Evolutionary conservation across 495 filamentous ascomycete genomes (phyloP).

Genomic region (Annulohypoxylon nitens): DNA sequence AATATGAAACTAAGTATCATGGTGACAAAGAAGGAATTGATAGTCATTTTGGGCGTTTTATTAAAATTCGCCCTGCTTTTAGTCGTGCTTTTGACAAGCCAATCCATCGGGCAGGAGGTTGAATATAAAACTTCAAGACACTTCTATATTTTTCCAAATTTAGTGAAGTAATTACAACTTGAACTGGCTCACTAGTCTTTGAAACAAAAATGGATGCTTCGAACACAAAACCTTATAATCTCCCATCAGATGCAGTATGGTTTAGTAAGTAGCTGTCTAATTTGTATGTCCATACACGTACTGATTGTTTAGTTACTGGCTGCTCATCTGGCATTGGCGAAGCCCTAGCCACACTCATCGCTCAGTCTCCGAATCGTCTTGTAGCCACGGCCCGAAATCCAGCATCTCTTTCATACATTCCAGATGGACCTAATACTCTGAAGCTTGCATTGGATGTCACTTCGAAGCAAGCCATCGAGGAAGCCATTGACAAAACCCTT

Average conservation of each 20-base stretch:
- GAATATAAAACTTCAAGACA: background rate
- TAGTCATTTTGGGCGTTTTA: background rate
- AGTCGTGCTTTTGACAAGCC: background rate
- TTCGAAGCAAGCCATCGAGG: constrained; percentile 54
- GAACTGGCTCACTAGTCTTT: too few species aligned
- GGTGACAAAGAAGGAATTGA: background rate
- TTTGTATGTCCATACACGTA: background rate
- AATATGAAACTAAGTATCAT: background rate
- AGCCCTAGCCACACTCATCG: constrained; percentile 55
- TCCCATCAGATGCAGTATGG: constrained; percentile 64
- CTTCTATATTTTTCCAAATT: background rate
- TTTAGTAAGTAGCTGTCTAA: constrained; percentile 56
- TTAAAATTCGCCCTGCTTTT: too few species aligned
- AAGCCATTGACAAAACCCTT: constrained; percentile 55
- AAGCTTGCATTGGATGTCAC: constrained; percentile 64
- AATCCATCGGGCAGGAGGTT: background rate
- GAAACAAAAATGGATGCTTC: constrained; percentile 45
- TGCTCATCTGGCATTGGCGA: constrained; percentile 65
- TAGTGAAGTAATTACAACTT: background rate
- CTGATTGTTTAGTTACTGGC: constrained; percentile 57
- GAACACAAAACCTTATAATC: constrained; percentile 57
- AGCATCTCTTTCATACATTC: constrained; percentile 56
- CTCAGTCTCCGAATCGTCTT: constrained; percentile 58
- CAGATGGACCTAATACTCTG: constrained; percentile 53
- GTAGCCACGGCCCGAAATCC: constrained; percentile 63